A percentile compares a stretch with the other conserved stretches of the same genome.
Conservation (phyloP, 2,329 filamentous ascomycete species). For the Fusarium miscanthi region DNA sequence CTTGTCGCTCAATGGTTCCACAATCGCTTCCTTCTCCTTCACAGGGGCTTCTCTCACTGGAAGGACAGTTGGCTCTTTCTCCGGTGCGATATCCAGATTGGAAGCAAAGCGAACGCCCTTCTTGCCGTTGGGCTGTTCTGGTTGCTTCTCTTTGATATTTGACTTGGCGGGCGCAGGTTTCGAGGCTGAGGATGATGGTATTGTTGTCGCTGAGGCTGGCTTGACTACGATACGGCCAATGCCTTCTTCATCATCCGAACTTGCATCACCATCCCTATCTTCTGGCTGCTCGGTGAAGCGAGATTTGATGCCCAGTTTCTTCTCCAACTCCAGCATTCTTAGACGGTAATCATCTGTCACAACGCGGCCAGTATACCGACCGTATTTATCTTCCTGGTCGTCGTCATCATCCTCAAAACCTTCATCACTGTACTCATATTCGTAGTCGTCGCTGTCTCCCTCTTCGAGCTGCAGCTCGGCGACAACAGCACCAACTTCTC, state of each 20-base stretch:
- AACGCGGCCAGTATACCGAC: conserved; percentile 74
- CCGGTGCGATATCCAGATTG: conserved; percentile 74
- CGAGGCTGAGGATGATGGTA: conserved; percentile 27
- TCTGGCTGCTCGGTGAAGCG: conserved; percentile 61
- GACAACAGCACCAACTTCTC: conserved; percentile 90
- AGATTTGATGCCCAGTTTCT: conserved; percentile 73
- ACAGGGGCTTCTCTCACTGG: conserved; percentile 19
- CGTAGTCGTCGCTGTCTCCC: conserved; percentile 65
- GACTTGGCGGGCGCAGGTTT: conserved; percentile 48
- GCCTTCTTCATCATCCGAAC: conserved; percentile 57
- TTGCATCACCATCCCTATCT: conserved; percentile 52
- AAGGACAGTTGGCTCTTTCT: conserved; percentile 39
- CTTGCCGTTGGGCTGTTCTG: conserved; percentile 49
- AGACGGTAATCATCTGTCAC: conserved; percentile 80
- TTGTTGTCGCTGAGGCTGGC: conserved; percentile 21
- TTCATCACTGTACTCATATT: conserved; percentile 66
- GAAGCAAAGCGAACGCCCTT: conserved; percentile 88
- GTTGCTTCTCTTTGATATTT: conserved; percentile 48
- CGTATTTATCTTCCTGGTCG: conserved; percentile 70
- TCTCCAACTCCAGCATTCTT: conserved; percentile 87
- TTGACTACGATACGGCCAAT: conserved; percentile 68
- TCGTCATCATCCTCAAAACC: conserved; percentile 63
- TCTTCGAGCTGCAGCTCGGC: conserved; percentile 90
- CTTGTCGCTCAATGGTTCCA: conserved; percentile 65
- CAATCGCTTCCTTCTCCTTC: conserved; percentile 47